A percentile compares a stretch with the other conserved stretches of the same genome.
phyloP scores from a whole-genome alignment of 345 rosid species.

The Leavenworthia alabamica region DNA sequence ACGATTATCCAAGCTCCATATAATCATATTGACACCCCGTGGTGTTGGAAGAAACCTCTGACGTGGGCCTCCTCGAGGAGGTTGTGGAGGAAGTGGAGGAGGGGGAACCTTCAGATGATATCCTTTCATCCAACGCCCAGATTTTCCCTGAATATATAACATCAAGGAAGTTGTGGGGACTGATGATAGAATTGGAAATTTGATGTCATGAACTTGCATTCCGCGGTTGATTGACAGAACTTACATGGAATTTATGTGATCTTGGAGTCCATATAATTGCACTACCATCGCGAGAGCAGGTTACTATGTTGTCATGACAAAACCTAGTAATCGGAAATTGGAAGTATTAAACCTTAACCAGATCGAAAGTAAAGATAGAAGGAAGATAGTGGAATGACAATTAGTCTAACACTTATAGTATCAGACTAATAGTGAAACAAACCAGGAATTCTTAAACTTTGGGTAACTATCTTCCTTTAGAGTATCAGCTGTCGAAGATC shows the following conservation, averaged over 20 bases:
- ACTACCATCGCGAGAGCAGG: conserved; percentile 99
- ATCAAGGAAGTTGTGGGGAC: conserved; percentile 5
- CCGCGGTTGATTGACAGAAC: conserved; percentile 19
- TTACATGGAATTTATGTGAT: conserved; percentile 85
- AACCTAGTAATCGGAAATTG: conserved; percentile 46
- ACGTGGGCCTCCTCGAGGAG: conserved; percentile 98
- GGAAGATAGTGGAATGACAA: conserved; percentile 6
- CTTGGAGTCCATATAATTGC: conserved; percentile 97
- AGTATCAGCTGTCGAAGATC: conserved; percentile 61
- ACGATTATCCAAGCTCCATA: conserved; percentile 99
- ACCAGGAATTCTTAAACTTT: conserved; percentile 92
- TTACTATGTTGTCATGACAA: conserved; percentile 91
- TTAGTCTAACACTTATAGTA: conserved; percentile 4
- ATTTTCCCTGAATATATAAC: conserved; percentile 57
- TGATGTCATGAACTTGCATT: conserved; percentile 5
- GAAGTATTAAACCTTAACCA: conserved; percentile 12
- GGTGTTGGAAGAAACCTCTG: conserved; percentile 97
- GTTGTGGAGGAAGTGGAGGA: conserved; percentile 97
- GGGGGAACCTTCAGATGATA: conserved; percentile 99
- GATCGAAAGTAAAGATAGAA: conserved; percentile 4
- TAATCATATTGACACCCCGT: conserved; percentile 98
- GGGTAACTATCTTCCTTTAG: conserved; percentile 82
- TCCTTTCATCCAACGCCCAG: conserved; percentile 81
- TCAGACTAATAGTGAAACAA: conserved; percentile 23
- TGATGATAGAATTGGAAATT: conserved; percentile 3